These are phyloP conservation scores for Taphrina deformans DNA, from an alignment of 1,139 yeast genomes.

Conservation along the genomic window DNA sequence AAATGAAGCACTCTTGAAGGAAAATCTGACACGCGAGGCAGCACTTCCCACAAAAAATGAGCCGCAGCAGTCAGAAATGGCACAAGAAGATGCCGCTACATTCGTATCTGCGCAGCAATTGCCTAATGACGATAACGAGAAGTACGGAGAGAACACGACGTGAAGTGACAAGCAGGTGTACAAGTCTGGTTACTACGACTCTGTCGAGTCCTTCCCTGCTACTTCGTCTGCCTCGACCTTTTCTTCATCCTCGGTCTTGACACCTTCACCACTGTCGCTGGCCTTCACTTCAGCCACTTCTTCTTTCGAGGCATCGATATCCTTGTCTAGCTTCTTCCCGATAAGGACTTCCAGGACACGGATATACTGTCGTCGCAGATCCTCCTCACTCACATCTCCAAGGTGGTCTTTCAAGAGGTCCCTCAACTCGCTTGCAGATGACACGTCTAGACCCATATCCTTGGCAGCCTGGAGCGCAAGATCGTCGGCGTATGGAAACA, in stretches of 20 bases:
- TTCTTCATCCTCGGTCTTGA: background rate
- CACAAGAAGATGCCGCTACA: background rate
- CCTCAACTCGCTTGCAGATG: background rate
- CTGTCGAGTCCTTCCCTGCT: background rate
- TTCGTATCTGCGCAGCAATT: background rate
- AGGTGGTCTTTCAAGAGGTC: background rate
- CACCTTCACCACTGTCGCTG: background rate
- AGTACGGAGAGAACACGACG: background rate
- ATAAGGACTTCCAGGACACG: slow-evolving; percentile 9
- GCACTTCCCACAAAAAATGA: background rate
- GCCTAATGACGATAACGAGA: background rate
- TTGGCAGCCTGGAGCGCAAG: slow-evolving; percentile 14
- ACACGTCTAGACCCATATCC: background rate
- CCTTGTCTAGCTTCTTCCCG: slow-evolving; percentile 16
- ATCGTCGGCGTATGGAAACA: slow-evolving; percentile 16
- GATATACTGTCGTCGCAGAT: background rate
- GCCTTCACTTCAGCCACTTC: slow-evolving; percentile 4
- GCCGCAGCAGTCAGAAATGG: background rate
- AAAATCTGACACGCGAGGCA: too few relatives aligned
- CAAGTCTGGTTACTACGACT: background rate
- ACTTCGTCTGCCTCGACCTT: background rate
- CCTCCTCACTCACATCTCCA: background rate
- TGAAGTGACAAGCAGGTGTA: background rate
- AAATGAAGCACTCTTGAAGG: too few relatives aligned
- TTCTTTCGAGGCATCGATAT: slow-evolving; percentile 1